Conservation (phyloP, 2,329 filamentous ascomycete genomes). For the Clonostachys solani region DNA sequence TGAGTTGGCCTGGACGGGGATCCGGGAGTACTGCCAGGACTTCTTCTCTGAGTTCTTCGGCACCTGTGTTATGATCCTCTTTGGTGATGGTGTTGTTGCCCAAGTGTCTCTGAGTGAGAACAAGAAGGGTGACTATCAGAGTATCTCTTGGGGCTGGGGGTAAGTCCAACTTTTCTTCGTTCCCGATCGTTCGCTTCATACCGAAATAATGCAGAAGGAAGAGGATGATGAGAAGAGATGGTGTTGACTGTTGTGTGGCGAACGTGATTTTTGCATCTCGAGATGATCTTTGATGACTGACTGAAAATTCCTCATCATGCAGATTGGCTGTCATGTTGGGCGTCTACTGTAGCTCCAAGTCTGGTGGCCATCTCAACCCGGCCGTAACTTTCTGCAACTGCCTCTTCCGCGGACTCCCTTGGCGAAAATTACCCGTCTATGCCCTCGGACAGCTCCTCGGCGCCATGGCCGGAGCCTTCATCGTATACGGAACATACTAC, state of each 20-base stretch:
- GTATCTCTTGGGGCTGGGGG: constrained; percentile 46
- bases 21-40: constrained; percentile 48
- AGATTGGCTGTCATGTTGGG: constrained; percentile 65
- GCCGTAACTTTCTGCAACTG: constrained; percentile 70
- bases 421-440: constrained; percentile 68
- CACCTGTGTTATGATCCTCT: constrained; percentile 63
- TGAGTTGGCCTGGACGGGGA: constrained; percentile 41
- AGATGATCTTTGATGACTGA: not conserved
- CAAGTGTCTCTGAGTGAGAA: constrained; percentile 57
- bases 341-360: constrained; percentile 61
- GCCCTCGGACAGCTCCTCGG: constrained; percentile 62
- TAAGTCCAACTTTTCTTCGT: constrained; percentile 18
- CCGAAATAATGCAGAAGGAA: no score
- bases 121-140: constrained; percentile 42
- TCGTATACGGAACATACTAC: constrained; percentile 61
- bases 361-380: constrained; percentile 65
- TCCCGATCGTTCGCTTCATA: no score
- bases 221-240: no score
- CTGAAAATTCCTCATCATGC: not conserved
- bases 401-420: constrained; percentile 63
- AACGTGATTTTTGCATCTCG: not conserved
- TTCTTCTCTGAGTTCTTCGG: constrained; percentile 65
- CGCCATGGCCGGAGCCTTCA: constrained; percentile 56
- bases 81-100: constrained; percentile 68
- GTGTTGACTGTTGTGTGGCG: no score